Evolutionary conservation across 116 monocot species (phyloP).

Genomic region (Zostera marina): DNA sequence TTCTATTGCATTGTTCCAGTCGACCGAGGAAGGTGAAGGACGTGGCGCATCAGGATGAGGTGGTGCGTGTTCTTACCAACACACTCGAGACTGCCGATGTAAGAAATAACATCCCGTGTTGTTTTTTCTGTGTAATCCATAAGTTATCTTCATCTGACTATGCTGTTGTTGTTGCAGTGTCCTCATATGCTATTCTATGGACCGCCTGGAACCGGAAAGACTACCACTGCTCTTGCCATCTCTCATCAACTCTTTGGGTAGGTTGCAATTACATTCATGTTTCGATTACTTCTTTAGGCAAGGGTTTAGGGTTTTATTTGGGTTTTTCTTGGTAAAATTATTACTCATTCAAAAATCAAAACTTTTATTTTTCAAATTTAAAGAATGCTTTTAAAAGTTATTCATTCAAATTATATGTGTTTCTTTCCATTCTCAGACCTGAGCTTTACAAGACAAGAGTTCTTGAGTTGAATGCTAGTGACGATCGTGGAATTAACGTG

Average conservation of each 20-base stretch:
- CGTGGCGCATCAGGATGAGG: conserved; percentile 96
- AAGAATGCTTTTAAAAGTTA: too few relatives aligned
- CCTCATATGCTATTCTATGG: conserved; percentile 99
- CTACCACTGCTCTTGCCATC: conserved; percentile 88
- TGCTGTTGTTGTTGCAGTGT: conserved; percentile 23
- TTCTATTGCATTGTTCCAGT: conserved; percentile 17
- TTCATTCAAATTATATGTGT: too few relatives aligned
- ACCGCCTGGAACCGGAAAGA: conserved; percentile 96
- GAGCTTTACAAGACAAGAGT: background rate
- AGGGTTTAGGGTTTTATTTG: background rate
- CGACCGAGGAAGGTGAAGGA: conserved; percentile 96
- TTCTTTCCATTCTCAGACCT: background rate
- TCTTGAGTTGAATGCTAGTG: conserved; percentile 63
- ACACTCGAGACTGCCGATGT: conserved; percentile 85
- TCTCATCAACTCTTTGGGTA: conserved; percentile 87
- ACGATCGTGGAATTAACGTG: conserved; percentile 98
- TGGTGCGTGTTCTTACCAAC: conserved; percentile 88
- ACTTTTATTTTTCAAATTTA: too few relatives aligned
- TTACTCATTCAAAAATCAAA: background rate
- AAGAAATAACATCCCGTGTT: conserved; percentile 1
- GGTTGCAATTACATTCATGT: background rate
- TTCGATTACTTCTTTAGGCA: background rate
- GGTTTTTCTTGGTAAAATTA: background rate
- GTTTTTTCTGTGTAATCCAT: background rate
- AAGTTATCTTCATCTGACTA: background rate